Base-by-base conservation (phyloP, 2,329 filamentous ascomycete species). In the Phyllachora maydis region DNA sequence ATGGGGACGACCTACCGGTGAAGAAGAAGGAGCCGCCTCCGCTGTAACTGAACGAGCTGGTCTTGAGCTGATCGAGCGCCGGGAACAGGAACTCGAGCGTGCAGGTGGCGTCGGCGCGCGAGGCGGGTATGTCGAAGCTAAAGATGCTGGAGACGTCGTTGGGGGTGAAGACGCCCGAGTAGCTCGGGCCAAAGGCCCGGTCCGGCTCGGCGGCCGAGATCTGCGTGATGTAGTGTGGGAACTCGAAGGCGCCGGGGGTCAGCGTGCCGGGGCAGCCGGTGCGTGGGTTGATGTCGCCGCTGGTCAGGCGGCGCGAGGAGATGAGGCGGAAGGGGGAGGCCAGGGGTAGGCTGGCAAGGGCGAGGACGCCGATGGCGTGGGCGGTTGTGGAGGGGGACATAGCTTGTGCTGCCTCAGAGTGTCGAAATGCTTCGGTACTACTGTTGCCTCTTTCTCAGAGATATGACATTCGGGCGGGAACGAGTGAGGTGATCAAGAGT, bases 41-140 rank as follows among this genome's bases (percentile, higher is more conserved):
- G 3, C 37, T 33, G 25, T 47, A 38, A n/a, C 25, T 37, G 36
- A 34, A 56, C 13, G 22, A 32, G 19, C 45, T 47, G 3, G 41
- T 45, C 18, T 30, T 29, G 5, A 52, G 39, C 30, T 46, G 39
- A 9, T 33, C 28, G 30, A 32, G 34, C 12, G 26, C 29, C 0
- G 56, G 56, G 29, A 59, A 45, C 18, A 52, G 36, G 39, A 61
- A 57, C 27, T 50, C 39, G n/a, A 59, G 35, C 4, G 46, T 52
- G 42, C 56, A 60, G 16, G 43, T 51, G 29, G 49, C 50, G 28
- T 48, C 46, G 18, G 38, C 28, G 23, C 49, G 41, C 4, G 35
- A 36, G 3, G 38, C 30, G 0, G 48, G 47, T 13, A 59, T 40
- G 29, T 59, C 48, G 33, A 59, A 59, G 28, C 46, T 49, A 42